phyloP scores from a whole-genome alignment of 768 basidiomycete genomes.

The Lactarius psammicola region DNA sequence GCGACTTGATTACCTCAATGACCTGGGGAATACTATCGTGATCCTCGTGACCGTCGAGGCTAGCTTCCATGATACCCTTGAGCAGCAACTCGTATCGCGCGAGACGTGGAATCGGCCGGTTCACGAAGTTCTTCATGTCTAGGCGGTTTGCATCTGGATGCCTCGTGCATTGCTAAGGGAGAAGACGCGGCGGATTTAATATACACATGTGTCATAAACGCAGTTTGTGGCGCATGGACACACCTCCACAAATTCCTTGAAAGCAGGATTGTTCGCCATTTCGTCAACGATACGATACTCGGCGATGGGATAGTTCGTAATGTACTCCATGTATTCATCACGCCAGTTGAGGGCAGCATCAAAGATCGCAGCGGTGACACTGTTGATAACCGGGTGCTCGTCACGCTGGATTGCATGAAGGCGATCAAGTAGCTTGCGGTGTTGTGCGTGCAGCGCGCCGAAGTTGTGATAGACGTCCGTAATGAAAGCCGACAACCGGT shows the following conservation, averaged over 20 bases:
- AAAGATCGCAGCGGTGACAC: conserved; percentile 79
- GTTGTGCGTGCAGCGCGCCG: conserved; percentile 69
- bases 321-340: conserved; percentile 89
- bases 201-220: not conserved
- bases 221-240: conserved; percentile 29
- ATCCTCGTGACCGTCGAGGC: conserved; percentile 76
- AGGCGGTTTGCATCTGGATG: conserved; percentile 77
- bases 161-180: conserved; percentile 46
- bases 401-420: conserved; percentile 87
- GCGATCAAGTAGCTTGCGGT: conserved; percentile 70
- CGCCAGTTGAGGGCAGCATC: conserved; percentile 92
- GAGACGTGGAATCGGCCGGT: conserved; percentile 86
- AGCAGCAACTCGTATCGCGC: conserved; percentile 86
- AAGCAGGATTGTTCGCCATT: conserved; percentile 74
- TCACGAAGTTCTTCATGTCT: conserved; percentile 92
- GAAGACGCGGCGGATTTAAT: too few relatives aligned
- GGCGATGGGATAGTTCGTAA: conserved; percentile 91
- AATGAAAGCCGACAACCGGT: conserved; percentile 74
- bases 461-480: conserved; percentile 89
- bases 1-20: conserved; percentile 79
- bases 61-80: conserved; percentile 74
- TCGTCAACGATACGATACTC: conserved; percentile 87
- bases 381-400: conserved; percentile 75
- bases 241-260: conserved; percentile 82
- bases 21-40: conserved; percentile 78